These are phyloP conservation scores for Cladosporium sp. DNA, from an alignment of 2,329 filamentous ascomycete genomes.

Conservation along the genomic window DNA sequence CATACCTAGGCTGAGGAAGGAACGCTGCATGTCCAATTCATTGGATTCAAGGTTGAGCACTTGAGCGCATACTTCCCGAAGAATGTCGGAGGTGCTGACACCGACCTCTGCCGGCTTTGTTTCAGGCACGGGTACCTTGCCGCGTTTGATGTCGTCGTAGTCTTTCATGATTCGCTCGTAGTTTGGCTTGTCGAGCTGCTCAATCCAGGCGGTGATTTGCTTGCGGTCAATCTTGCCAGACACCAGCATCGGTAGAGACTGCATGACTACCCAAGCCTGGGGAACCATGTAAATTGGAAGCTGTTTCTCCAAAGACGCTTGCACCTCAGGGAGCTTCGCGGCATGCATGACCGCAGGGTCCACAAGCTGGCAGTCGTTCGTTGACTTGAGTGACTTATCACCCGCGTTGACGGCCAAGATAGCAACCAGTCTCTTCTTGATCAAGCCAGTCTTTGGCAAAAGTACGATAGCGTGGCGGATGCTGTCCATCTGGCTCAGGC, in stretches of 20 bases:
- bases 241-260: constrained; percentile 15
- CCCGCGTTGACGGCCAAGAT: constrained; percentile 12
- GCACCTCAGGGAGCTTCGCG: constrained; percentile 10
- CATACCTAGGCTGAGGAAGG: constrained; percentile 15
- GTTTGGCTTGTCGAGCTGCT: constrained; percentile 17
- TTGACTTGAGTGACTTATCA: constrained; percentile 7
- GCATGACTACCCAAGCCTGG: constrained; percentile 18
- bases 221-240: constrained; percentile 21
- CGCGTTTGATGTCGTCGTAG: constrained; percentile 17
- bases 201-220: constrained; percentile 18
- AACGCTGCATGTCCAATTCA: constrained; percentile 4
- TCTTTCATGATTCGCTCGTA: constrained; percentile 18
- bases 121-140: constrained; percentile 8
- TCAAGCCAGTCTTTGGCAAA: constrained; percentile 15
- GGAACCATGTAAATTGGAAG: constrained; percentile 21
- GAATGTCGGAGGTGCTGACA: constrained; percentile 5
- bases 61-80: constrained; percentile 13
- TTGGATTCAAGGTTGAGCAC: constrained; percentile 1
- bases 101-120: neutral
- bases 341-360: constrained; percentile 12
- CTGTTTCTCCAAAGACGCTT: constrained; percentile 17
- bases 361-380: constrained; percentile 13
- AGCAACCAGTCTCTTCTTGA: constrained; percentile 14
- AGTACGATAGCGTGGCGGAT: constrained; percentile 20
- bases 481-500: constrained; percentile 40